phyloP scores from a whole-genome alignment of 2,329 filamentous ascomycete genomes.

The Dactylellina sp. region DNA sequence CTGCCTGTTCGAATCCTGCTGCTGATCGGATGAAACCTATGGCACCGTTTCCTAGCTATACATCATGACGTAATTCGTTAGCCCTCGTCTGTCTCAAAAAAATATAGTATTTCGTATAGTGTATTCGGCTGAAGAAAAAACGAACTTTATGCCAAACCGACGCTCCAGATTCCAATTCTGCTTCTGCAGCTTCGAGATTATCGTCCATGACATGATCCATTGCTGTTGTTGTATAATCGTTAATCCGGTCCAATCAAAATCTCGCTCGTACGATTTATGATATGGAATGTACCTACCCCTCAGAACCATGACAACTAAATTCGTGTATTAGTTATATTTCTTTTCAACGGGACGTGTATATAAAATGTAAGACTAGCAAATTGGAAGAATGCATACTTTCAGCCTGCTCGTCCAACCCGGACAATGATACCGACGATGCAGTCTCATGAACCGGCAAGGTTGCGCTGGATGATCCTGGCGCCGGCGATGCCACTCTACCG shows the following conservation, averaged over 20 bases:
- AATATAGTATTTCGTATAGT: no score
- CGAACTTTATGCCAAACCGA: conserved; percentile 85
- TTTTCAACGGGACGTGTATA: no score
- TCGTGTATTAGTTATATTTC: not conserved
- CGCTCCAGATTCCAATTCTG: conserved; percentile 75
- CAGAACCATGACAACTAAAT: conserved; percentile 39
- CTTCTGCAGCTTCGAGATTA: conserved; percentile 86
- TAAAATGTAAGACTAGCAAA: not conserved
- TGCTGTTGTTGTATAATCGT: conserved; percentile 35
- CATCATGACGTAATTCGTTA: not conserved
- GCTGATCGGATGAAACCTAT: conserved; percentile 87
- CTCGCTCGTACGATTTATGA: not conserved
- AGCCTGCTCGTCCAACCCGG: conserved; percentile 51
- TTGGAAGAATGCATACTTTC: conserved; percentile 28
- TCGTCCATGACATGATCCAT: conserved; percentile 80
- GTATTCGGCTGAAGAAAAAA: conserved; percentile 9
- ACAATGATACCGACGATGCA: conserved; percentile 45
- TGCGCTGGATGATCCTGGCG: not conserved
- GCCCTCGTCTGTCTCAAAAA: no score
- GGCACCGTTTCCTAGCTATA: conserved; percentile 79
- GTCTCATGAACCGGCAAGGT: conserved; percentile 5
- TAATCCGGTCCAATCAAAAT: no score
- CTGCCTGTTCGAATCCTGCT: conserved; percentile 88
- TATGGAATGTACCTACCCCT: conserved; percentile 37
- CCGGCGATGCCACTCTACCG: conserved; percentile 23